phyloP scores from a whole-genome alignment of 352 stramenopile genomes.

The Phytophthora foliorum region DNA sequence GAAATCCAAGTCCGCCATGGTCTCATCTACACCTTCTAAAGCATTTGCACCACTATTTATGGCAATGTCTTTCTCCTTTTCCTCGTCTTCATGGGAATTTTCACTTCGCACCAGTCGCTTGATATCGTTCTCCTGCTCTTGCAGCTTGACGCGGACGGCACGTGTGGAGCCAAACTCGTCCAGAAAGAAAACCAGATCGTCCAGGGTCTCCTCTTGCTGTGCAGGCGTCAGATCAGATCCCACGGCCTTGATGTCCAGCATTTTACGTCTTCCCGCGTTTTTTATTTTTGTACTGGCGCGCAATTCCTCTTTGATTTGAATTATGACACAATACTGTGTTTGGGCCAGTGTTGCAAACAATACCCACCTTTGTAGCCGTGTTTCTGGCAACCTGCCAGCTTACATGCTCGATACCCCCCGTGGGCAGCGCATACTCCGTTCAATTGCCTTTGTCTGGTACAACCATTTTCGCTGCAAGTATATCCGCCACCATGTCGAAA shows the following conservation, averaged over 20 bases:
- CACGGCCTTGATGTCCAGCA: slow-evolving; percentile 10
- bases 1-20: slow-evolving; percentile 17
- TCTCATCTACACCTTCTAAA: slow-evolving; percentile 13
- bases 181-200: slow-evolving; percentile 23
- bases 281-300: background rate
- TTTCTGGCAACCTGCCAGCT: too few species aligned
- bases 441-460: background rate
- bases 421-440: slow-evolving; percentile 7
- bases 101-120: background rate
- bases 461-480: too few species aligned
- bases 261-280: background rate
- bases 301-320: slow-evolving; percentile 4
- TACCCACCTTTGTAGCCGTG: background rate
- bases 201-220: slow-evolving; percentile 13
- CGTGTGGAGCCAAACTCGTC: slow-evolving; percentile 24
- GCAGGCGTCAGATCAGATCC: slow-evolving; percentile 1
- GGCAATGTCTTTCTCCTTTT: background rate
- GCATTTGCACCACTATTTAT: background rate
- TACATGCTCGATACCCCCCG: background rate
- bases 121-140: slow-evolving; percentile 18
- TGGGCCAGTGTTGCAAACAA: too few species aligned
- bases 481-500: too few species aligned
- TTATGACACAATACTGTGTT: too few species aligned
- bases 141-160: slow-evolving; percentile 20
- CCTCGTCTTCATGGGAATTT: background rate